Base-by-base conservation (phyloP, 2,329 filamentous ascomycete genomes). In the Scytalidium lignicola region DNA sequence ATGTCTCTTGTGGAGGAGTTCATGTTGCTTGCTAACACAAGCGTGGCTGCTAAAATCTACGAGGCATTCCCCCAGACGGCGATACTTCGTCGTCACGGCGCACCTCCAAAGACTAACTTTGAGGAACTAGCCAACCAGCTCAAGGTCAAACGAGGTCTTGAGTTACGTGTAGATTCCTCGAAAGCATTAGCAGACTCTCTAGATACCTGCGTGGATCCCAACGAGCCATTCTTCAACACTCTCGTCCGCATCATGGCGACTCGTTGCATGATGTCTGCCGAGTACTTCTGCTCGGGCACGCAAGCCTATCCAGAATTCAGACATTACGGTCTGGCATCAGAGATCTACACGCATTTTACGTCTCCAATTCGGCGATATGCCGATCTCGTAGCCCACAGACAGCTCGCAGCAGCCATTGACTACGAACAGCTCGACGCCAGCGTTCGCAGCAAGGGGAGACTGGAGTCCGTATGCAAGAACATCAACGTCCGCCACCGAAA, bases 311-410 rank as follows among this genome's bases (percentile, higher is more conserved):
- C 90, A 0, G 93, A 97, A 66, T 99, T 96, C 78, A 83, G 90
- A 46, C 95, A 99, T 72, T 99, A 99, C 69, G 93, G 93, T 58
- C 83, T 99, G 29, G 95, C 95, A 0, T 90, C 87, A 3, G 88
- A 95, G 62, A 99, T 99, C 66, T 99, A 99, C 74, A 99, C 93
- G 2, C 93, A 99, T 69, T 99, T 99, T 71, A 99, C 93, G 0
- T 95, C 88, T 3, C 95, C 93, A 3, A 99, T 99, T 65, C 88
- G 93, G 51, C 88, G 95, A 23, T 99, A 99, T 66, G 92, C 92
- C n/a, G 93, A 99, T 72, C 79, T 99, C 2, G 83, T 96, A 49
- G 92, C 90, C 4, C 92, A 99, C 68, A 80, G 92, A 13, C 93
- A 99, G 73, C 84, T 99, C 46, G 92, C 93, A 0, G 92, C 93